Base-by-base conservation (phyloP, 768 basidiomycete genomes). In the Tulasnella sp. region DNA sequence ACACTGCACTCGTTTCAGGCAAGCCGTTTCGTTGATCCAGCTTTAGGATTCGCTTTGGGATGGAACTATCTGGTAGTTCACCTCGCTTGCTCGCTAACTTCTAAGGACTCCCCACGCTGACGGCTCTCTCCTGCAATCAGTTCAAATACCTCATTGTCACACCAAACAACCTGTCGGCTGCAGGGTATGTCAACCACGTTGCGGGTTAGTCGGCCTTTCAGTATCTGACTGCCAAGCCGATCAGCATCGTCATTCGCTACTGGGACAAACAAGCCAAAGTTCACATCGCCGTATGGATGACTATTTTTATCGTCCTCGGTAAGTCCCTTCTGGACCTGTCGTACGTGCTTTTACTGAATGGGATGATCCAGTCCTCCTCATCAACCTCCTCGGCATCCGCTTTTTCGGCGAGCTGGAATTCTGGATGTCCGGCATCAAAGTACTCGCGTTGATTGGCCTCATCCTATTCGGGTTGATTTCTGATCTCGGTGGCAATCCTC, bases 401-500 rank as follows among this genome's bases (percentile, higher is more conserved):
- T 85, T 90, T 7, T 91, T 91, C 76, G 90, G 90, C 72, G 90
- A 92, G 80, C 83, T 91, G n/a, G 90, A 91, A 80, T 91, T 91
- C 82, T 91, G 90, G 78, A 77, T 82, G 58, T 64, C 75, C 75
- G 87, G 88, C 74, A 85, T 93, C 81, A 92, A 93, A 82, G 86
- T 93, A 81, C 77, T 85, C 34, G 82, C 84, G 17, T 81, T 85
- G 31, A 81, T 78, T 54, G 80, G 79, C 8, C 76, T 81, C 15
- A 81, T 80, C 45, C 58, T 81, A 19, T 72, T 80, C 39, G 80
- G 89, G 67, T 87, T 90, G 79, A 87, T 90, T 79, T 86, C 90
- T 78, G 90, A 90, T 80, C 86, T 91, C 29, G 91, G 90, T 83
- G 84, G 83, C 78, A 86, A 82, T 76, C 83, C 84, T 0, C 77